Evolutionary conservation across 192 early-diverging fungal species (phyloP).

Genomic region (Umbelopsis isabellina): DNA sequence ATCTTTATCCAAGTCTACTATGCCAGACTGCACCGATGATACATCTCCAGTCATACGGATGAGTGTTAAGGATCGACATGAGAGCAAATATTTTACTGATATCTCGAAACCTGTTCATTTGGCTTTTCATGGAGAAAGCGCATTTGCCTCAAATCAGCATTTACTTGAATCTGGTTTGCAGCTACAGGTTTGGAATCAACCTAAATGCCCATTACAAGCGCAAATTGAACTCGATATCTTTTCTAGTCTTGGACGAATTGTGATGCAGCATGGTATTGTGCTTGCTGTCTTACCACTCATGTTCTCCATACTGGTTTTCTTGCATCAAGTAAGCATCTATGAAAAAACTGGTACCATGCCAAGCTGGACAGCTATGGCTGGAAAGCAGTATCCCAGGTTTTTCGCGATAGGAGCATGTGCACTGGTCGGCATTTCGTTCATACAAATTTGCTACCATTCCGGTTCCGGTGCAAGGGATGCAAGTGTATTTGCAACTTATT

Average conservation of each 20-base stretch:
- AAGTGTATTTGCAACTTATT: too few relatives aligned
- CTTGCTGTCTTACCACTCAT: neutral
- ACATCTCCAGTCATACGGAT: neutral
- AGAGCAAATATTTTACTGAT: neutral
- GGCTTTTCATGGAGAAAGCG: slow-evolving; percentile 5
- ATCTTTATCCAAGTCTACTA: neutral
- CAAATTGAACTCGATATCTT: neutral
- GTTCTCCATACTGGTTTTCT: neutral
- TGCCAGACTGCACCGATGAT: neutral
- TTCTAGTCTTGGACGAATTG: neutral
- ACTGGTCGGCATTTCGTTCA: too few relatives aligned
- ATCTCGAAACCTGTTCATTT: neutral
- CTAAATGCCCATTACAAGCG: neutral
- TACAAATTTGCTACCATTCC: too few relatives aligned
- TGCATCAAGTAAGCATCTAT: neutral
- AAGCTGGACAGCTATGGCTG: neutral
- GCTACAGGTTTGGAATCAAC: slow-evolving; percentile 4
- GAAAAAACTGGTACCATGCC: neutral
- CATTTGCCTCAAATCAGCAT: neutral
- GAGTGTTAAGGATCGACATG: neutral
- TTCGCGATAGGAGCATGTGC: neutral
- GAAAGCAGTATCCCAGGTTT: neutral
- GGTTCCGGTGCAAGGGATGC: too few relatives aligned
- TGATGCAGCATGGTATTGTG: slow-evolving; percentile 2
- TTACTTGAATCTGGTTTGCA: neutral